A percentile compares a stretch with the other conserved stretches of the same genome.
phyloP scores from a whole-genome alignment of 2,329 filamentous ascomycete species.

The Epichloe sibirici region DNA sequence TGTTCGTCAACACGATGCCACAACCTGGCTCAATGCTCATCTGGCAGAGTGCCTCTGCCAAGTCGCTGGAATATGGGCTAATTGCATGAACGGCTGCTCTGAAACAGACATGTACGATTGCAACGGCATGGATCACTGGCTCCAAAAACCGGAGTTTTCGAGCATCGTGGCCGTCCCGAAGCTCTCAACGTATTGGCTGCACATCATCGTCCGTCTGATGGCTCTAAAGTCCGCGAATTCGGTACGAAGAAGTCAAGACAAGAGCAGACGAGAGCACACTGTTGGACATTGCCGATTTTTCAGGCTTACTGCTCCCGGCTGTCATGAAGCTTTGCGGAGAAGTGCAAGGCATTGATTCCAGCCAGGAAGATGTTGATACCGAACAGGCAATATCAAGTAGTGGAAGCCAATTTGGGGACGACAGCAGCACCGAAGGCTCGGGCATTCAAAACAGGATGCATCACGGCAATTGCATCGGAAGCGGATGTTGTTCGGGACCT shows the following conservation, averaged over 20 bases:
- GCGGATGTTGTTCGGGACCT: not conserved
- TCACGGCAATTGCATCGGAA: not conserved
- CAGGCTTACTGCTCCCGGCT: not conserved
- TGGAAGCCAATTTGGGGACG: not conserved
- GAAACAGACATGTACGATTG: slow-evolving; percentile 21
- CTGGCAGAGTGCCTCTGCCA: slow-evolving; percentile 23
- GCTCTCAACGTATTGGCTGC: not conserved
- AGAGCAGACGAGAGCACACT: not conserved
- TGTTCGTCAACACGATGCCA: not conserved
- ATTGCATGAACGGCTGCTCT: slow-evolving; percentile 19
- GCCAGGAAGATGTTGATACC: too few relatives aligned
- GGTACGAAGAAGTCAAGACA: not conserved
- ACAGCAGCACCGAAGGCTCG: not conserved
- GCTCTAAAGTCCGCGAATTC: not conserved
- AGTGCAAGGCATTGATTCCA: too few relatives aligned
- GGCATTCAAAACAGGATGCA: not conserved
- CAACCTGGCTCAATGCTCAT: not conserved
- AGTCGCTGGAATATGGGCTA: slow-evolving; percentile 24
- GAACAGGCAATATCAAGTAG: not conserved
- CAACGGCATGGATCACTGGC: slow-evolving; percentile 18
- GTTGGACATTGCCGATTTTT: slow-evolving; percentile 3
- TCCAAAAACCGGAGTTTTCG: slow-evolving; percentile 12
- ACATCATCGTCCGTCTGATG: not conserved
- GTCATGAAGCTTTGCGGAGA: not conserved
- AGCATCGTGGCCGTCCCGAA: not conserved